Conservation (phyloP, 495 filamentous ascomycete species). For the Lophiotrema nucula region DNA sequence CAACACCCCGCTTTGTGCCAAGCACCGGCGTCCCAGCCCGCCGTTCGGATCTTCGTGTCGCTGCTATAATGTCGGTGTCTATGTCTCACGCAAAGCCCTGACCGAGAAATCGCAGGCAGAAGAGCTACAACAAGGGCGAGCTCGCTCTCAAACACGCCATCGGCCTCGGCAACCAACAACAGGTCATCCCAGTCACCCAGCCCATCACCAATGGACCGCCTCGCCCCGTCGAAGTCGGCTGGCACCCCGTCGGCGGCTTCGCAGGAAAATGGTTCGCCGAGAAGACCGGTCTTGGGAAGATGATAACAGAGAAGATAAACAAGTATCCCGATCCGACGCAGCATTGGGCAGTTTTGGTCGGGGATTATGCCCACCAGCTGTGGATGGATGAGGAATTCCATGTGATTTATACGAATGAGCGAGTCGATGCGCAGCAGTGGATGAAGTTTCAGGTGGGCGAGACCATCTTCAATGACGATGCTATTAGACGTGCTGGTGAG, state of each 20-base stretch:
- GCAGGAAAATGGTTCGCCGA: constrained; percentile 48
- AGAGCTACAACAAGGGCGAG: constrained; percentile 37
- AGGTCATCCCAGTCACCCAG: constrained; percentile 42
- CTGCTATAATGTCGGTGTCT: not conserved
- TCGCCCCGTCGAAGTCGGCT: constrained; percentile 46
- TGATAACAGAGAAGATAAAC: constrained; percentile 45
- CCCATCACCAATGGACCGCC: constrained; percentile 34
- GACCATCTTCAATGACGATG: constrained; percentile 50
- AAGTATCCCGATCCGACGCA: constrained; percentile 51
- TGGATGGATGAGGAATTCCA: constrained; percentile 47
- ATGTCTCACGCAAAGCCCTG: not conserved
- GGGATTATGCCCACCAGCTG: constrained; percentile 48
- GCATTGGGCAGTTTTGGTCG: constrained; percentile 52
- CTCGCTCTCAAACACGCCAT: constrained; percentile 42
- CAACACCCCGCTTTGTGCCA: not conserved
- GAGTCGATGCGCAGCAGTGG: constrained; percentile 40
- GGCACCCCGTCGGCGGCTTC: constrained; percentile 49
- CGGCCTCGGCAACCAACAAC: constrained; percentile 46
- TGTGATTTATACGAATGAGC: constrained; percentile 49
- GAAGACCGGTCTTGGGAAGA: constrained; percentile 43
- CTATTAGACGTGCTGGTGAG: constrained; percentile 45
- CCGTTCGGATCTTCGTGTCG: not conserved
- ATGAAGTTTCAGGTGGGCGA: constrained; percentile 45
- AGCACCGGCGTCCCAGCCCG: no score
- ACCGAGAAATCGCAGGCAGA: not conserved